Evolutionary conservation across 176 grass and related monocot genomes (phyloP).

Genomic region (Triticum urartu): DNA sequence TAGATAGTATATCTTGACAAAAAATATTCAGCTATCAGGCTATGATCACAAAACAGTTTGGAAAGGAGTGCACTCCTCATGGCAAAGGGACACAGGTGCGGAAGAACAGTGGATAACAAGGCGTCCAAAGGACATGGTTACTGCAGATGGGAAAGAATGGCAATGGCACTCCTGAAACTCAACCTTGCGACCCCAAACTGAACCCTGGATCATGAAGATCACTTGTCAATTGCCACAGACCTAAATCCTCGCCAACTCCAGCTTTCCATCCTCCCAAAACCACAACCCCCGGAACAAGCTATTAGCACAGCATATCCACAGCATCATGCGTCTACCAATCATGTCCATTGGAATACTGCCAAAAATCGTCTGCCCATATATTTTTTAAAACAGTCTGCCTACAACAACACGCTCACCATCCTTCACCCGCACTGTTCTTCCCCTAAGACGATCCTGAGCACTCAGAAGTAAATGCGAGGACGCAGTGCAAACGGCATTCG

Average conservation of each 20-base stretch:
- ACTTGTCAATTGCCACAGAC: not conserved
- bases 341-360: not conserved
- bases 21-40: not conserved
- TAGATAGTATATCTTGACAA: not conserved
- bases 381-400: not conserved
- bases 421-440: not conserved
- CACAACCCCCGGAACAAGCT: not conserved
- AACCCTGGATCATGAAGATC: not conserved
- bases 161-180: not conserved
- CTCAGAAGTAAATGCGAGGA: not conserved
- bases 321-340: not conserved
- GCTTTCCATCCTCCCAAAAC: not conserved
- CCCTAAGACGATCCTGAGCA: not conserved
- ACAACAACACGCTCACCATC: not conserved
- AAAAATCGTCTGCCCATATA: not conserved
- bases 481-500: not conserved
- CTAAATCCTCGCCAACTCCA: not conserved
- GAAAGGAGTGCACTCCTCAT: not conserved
- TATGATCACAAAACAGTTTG: conserved; percentile 18
- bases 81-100: not conserved
- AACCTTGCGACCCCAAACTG: not conserved
- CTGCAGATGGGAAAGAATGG: not conserved
- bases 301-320: not conserved
- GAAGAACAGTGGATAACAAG: not conserved
- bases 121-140: not conserved